phyloP scores from a whole-genome alignment of 1,139 yeast genomes.

The Wickerhamomyces sp. region DNA sequence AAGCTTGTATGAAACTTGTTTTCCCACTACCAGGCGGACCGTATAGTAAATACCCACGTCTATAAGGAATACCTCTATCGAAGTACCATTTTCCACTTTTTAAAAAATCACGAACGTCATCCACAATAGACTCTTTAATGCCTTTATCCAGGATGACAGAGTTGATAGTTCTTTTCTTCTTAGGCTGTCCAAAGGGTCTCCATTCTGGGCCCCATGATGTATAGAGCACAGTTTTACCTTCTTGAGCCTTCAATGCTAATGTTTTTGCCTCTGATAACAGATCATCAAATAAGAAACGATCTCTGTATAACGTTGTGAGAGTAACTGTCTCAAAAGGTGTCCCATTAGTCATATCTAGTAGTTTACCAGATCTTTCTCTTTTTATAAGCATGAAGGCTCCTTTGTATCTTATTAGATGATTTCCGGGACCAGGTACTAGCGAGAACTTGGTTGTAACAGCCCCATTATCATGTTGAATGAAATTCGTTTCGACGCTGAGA shows the following conservation, averaged over 20 bases:
- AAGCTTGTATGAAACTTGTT: slow-evolving; percentile 90
- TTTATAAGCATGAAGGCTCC: slow-evolving; percentile 88
- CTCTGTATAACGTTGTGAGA: slow-evolving; percentile 82
- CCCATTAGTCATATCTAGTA: slow-evolving; percentile 87
- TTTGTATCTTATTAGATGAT: slow-evolving; percentile 77
- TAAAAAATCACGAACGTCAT: slow-evolving; percentile 79
- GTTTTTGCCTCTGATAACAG: slow-evolving; percentile 79
- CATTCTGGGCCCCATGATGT: slow-evolving; percentile 99
- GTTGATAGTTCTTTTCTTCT: slow-evolving; percentile 78
- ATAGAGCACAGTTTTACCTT: slow-evolving; percentile 90
- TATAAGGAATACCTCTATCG: slow-evolving; percentile 92
- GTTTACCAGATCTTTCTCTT: slow-evolving; percentile 84
- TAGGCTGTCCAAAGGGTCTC: slow-evolving; percentile 97
- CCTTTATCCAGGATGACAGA: slow-evolving; percentile 84
- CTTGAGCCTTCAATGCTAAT: slow-evolving; percentile 76
- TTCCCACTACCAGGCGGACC: slow-evolving; percentile 99
- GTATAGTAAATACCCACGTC: slow-evolving; percentile 88
- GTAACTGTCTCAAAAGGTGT: slow-evolving; percentile 96
- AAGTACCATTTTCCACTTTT: slow-evolving; percentile 86
- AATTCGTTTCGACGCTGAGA: slow-evolving; percentile 84
- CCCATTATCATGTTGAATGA: slow-evolving; percentile 89
- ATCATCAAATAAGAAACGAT: slow-evolving; percentile 65
- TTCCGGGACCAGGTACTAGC: slow-evolving; percentile 98
- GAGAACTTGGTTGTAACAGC: slow-evolving; percentile 83
- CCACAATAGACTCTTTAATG: slow-evolving; percentile 56